Evolutionary conservation across 1,284 basidiomycete genomes (phyloP), one percentile per base, ranked within the genome.

Genomic region (Fomitiporia mediterranea): DNA sequence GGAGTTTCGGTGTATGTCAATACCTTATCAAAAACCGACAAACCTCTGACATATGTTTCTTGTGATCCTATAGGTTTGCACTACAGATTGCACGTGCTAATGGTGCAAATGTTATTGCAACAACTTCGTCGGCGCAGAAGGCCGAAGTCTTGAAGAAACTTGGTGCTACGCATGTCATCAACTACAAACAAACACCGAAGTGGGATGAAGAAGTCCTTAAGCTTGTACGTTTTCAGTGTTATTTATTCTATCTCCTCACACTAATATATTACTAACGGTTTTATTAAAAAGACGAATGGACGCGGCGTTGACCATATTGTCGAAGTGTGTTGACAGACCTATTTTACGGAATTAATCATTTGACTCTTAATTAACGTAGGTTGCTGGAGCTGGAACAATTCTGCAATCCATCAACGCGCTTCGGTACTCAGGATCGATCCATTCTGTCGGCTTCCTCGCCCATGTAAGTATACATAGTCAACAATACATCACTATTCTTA

Each of bases 121-220:
- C 81, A 0, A 83, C 80, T 0, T 83, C 81, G 0, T 81, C 80
- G 0, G 80, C 83, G 60, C 74, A 79, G 34, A 86, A 86, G 66
- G 70, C 82, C 6, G 70, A 76, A 58, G 51, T 74, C 13, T 76
- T 72, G 0, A 69, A 69, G 53, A 69, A 72, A 55, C 70, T 82
- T 11, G 80, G 80, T 2, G 80, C 75, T 0, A 72, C 75, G 6
- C 70, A 80, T 58, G 55, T 75, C 7, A 78, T 84, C 67, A 85
- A 86, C 66, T 86, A 86, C 67, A 78, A 73, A 42, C 75, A 64
- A 47, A 74, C 68, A 7, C 76, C 78, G 0, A 67, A 83, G 38
- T 85, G 82, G 83, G 76, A 79, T 25, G 67, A 79, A 40, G 75
- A 79, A 56, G 77, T 81, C 2, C 57, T 76, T 42, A 73, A 72